Evolutionary conservation across 73 alveolate species (phyloP).

Genomic region (Tetrahymena elliotti): DNA sequence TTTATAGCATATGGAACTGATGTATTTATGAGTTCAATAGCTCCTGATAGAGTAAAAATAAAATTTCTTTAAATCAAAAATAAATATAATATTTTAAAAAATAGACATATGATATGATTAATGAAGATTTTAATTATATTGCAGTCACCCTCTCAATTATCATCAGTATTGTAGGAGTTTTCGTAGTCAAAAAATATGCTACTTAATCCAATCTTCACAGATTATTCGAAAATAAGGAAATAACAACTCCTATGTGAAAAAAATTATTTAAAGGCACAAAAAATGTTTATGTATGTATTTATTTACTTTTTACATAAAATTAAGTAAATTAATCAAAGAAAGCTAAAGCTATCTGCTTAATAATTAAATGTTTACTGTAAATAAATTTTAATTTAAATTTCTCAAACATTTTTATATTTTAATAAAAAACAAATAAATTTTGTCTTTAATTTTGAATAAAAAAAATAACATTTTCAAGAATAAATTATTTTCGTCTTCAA

Average conservation of each 20-base stretch:
- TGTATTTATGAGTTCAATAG: conserved; percentile 12
- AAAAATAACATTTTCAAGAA: too few relatives aligned
- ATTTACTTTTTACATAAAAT: not conserved
- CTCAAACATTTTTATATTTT: too few relatives aligned
- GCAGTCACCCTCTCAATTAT: conserved; percentile 10
- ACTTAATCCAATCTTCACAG: not conserved
- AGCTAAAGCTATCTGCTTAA: not conserved
- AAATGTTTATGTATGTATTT: too few relatives aligned
- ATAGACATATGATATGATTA: conserved; percentile 33
- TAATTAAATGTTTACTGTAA: too few relatives aligned
- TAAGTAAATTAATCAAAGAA: not conserved
- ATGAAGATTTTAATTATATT: conserved; percentile 20
- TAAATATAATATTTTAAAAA: not conserved
- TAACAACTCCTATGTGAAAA: not conserved
- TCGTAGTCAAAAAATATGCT: not conserved
- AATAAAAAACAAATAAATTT: too few relatives aligned
- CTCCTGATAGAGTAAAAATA: conserved; percentile 32
- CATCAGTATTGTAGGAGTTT: not conserved
- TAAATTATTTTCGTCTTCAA: too few relatives aligned
- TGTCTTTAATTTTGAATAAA: too few relatives aligned
- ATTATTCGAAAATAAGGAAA: not conserved
- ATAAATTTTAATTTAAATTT: too few relatives aligned
- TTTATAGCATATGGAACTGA: conserved; percentile 27
- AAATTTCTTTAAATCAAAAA: not conserved
- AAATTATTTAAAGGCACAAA: not conserved